Conservation (phyloP, 768 basidiomycete genomes). For the Udeniomyces megalosporus region DNA sequence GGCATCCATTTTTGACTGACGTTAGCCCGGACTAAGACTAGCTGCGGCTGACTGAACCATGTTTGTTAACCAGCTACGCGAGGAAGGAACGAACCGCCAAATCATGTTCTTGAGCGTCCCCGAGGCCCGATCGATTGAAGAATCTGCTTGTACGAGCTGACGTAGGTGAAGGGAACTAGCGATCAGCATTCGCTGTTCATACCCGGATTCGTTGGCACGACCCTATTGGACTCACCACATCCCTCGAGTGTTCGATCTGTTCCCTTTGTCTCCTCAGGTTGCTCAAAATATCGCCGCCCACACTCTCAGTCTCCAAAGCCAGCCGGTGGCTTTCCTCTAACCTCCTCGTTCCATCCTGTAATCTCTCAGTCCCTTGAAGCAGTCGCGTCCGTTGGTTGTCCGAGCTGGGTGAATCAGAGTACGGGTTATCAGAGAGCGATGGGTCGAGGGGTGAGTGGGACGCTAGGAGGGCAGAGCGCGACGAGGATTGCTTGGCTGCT, state of each 20-base stretch:
- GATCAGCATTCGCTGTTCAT: too few species aligned
- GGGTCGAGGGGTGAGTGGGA: constrained; percentile 24
- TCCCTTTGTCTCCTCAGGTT: constrained; percentile 77
- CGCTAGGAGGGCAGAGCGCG: constrained; percentile 63
- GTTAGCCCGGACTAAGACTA: not conserved
- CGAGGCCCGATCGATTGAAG: constrained; percentile 75
- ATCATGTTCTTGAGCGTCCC: constrained; percentile 92
- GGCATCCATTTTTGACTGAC: constrained; percentile 7
- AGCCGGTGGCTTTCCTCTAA: constrained; percentile 80
- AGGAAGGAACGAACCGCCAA: constrained; percentile 47
- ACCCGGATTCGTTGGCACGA: too few species aligned
- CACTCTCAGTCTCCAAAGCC: constrained; percentile 88
- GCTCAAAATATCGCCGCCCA: constrained; percentile 79
- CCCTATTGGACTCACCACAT: constrained; percentile 44
- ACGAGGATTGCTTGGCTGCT: constrained; percentile 50
- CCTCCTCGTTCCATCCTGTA: constrained; percentile 64
- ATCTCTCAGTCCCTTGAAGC: constrained; percentile 54
- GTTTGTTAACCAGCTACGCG: not conserved
- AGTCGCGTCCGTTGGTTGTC: constrained; percentile 57
- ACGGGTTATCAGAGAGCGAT: constrained; percentile 52
- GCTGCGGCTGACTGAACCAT: too few species aligned
- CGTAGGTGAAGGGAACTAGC: too few species aligned
- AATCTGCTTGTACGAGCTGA: constrained; percentile 71
- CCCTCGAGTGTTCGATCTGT: constrained; percentile 81
- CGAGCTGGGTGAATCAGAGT: constrained; percentile 36